Evolutionary conservation across 306 rosid species (phyloP), one percentile per base, ranked within the genome.

Genomic region (Glycine soja): DNA sequence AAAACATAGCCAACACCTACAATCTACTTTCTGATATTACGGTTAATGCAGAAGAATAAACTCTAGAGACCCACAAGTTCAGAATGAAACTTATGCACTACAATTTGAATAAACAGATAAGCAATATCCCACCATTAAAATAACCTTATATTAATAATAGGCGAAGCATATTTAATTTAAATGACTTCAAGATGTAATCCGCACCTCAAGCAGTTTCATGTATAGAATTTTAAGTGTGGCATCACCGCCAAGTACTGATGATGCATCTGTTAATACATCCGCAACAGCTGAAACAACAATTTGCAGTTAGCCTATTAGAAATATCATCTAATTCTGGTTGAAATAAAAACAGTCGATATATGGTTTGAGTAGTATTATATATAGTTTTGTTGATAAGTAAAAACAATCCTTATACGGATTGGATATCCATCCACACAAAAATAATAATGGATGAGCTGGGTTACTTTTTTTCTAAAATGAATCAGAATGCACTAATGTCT

Each of bases 181-280:
- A 36, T 36, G 4, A 36, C 40, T 36, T 36, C 79, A 80, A 30
- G 43, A 80, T 72, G 63, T 10, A 73, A 83, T 50, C 84, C 93
- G 53, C 81, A 96, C 99, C 99, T 96, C 97, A 57, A 92, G 85
- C 82, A 96, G 99, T 86, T 87, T 96, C 88, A 83, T 75, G 80
- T 90, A 93, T 40, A 96, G 88, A 88, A 96, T 93, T 88, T 87
- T 91, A 70, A 93, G 91, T 1, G 99, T 88, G 38, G 90, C 89
- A 85, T 93, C 98, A 46, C 99, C 98, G 57, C 98, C 93, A 46
- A 96, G 92, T 88, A 96, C 99, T 64, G 89, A 92, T n/a, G 99
- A 97, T 46, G 97, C 98, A 63, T 93, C 98, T 53, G 92, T 92
- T 85, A 96, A 90, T 80, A 93, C 98, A 91, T 96, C 99, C 12